These are phyloP conservation scores for Sugiyamaella novakii DNA, from an alignment of 1,139 yeast species.

Conservation along the genomic window DNA sequence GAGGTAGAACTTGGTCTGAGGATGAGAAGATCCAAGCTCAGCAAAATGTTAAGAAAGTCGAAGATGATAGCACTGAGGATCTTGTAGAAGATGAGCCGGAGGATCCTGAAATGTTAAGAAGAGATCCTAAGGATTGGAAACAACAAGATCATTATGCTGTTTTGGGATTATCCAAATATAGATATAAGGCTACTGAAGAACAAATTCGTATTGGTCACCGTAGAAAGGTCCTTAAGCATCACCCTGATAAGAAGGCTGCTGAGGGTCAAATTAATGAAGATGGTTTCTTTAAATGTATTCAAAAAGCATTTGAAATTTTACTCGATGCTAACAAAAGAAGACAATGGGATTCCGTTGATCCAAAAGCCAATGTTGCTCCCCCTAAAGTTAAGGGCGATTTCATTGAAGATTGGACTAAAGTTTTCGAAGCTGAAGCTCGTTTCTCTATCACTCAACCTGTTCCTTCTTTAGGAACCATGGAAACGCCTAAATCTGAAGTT, in stretches of 20 bases:
- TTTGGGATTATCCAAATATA: slow-evolving; percentile 85
- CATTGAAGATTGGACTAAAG: slow-evolving; percentile 90
- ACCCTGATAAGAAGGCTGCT: slow-evolving; percentile 95
- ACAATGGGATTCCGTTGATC: slow-evolving; percentile 95
- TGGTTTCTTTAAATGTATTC: slow-evolving; percentile 97
- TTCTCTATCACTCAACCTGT: slow-evolving; percentile 91
- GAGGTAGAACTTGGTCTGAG: slow-evolving; percentile 99
- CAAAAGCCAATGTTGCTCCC: slow-evolving; percentile 78
- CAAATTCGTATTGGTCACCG: slow-evolving; percentile 97
- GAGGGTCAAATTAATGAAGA: slow-evolving; percentile 90
- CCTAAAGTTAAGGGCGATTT: slow-evolving; percentile 74
- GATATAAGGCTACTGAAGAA: slow-evolving; percentile 89
- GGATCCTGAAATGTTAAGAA: slow-evolving; percentile 66
- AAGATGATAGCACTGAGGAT: slow-evolving; percentile 69
- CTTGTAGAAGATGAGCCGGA: slow-evolving; percentile 81
- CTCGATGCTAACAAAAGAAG: slow-evolving; percentile 83
- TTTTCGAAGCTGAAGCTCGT: slow-evolving; percentile 85
- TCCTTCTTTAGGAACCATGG: slow-evolving; percentile 72
- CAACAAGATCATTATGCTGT: slow-evolving; percentile 95
- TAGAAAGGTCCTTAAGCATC: slow-evolving; percentile 94
- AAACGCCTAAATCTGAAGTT: slow-evolving; percentile 76
- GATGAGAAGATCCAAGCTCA: slow-evolving; percentile 93
- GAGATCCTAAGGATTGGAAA: slow-evolving; percentile 99
- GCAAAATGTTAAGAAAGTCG: slow-evolving; percentile 75
- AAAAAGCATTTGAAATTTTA: slow-evolving; percentile 91